Evolutionary conservation across 1,284 basidiomycete genomes (phyloP).

Genomic region (Chalciporus sp.): DNA sequence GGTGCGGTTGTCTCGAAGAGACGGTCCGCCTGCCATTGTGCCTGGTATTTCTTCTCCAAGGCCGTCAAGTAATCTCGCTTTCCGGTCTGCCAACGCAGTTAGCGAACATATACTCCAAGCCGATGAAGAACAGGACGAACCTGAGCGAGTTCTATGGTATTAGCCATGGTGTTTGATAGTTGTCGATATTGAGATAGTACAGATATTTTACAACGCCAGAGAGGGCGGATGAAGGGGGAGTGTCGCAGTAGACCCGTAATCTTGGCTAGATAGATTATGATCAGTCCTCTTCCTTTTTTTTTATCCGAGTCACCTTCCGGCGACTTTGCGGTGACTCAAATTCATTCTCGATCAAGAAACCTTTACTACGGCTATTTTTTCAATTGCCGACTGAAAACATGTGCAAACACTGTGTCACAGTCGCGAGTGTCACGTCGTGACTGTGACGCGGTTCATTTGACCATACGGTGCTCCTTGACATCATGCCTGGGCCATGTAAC

Average conservation of each 20-base stretch:
- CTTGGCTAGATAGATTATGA: conserved; percentile 28
- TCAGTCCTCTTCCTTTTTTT: conserved; percentile 21
- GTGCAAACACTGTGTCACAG: conserved; percentile 30
- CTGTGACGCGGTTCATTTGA: conserved; percentile 5
- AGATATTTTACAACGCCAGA: conserved; percentile 36
- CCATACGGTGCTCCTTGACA: not conserved
- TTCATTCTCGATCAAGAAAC: conserved; percentile 14
- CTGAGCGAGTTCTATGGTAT: conserved; percentile 59
- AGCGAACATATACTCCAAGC: not conserved
- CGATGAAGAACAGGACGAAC: conserved; percentile 29
- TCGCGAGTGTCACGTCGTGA: conserved; percentile 36
- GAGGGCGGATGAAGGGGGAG: conserved; percentile 26
- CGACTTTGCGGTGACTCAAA: not conserved
- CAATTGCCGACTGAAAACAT: conserved; percentile 22
- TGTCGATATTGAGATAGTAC: conserved; percentile 23
- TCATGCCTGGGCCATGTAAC: conserved; percentile 53
- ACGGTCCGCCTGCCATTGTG: conserved; percentile 71
- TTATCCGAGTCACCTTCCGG: conserved; percentile 20
- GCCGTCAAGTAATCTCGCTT: conserved; percentile 88
- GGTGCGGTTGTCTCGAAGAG: conserved; percentile 89
- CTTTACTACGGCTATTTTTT: conserved; percentile 7
- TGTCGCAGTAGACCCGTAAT: conserved; percentile 29
- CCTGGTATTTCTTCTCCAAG: conserved; percentile 86
- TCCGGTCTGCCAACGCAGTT: conserved; percentile 62
- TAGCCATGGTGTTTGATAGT: conserved; percentile 42